Evolutionary conservation across 2,329 filamentous ascomycete genomes (phyloP), one percentile per base, ranked within the genome.

Genomic region (Corniculantispora saksenae): DNA sequence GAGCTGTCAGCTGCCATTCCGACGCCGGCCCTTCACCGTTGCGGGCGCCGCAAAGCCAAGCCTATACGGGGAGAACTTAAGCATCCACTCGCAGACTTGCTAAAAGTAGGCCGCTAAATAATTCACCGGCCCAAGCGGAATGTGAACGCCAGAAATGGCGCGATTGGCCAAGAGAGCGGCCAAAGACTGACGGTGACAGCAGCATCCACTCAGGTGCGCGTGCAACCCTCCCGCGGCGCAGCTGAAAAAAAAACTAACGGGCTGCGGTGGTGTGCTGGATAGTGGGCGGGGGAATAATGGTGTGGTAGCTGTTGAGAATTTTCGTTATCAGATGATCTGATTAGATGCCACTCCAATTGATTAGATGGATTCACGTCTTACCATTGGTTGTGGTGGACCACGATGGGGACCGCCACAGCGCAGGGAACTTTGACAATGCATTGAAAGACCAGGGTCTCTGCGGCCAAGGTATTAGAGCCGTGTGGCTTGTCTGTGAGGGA

Each of bases 291-390:
- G 32, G 29, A 17, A 7, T 53, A 27, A 27, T 13, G 15, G 29
- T 21, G 27, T 35, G 17, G 32, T 17, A 25, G 35, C 35, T 5
- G n/a, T 51, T 23, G 60, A 54, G 25, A 55, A 50, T 27, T 54
- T 21, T 60, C 32, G 61, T 70, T 69, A 70, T 71, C 69, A 69
- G 68, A 70, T 71, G 64, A 69, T 69, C 69, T 69, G 69, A 71
- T 71, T 63, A 71, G 67, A 70, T 69, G 67, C 64, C 55, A 56
- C 23, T 17, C 48, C 48, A 50, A 62, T 67, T 65, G 67, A 68
- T 68, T 63, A 68, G 67, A 68, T 68, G 65, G 40, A 48, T 57
- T 54, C 32, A 23, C 35, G 19, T 1, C 13, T 1, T 32, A 3
- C 29, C 3, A 68, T 68, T 68, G 67, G 67, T 35, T 21, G 8